Base-by-base conservation (phyloP, 768 basidiomycete species). In the Rubroboletus satanas region DNA sequence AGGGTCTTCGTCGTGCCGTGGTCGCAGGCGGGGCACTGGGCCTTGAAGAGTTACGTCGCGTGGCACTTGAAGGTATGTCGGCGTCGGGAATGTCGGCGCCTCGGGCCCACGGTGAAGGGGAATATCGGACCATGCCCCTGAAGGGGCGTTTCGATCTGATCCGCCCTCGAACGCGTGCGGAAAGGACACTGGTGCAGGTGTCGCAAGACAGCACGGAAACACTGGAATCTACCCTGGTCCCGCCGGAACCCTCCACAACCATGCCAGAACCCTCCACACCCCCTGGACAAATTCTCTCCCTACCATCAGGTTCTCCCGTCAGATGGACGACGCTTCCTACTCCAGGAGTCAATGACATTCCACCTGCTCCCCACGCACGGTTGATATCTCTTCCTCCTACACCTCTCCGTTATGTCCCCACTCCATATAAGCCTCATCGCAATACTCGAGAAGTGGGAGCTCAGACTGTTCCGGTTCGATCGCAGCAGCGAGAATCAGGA, bases 61-160 rank as follows among this genome's bases (percentile, higher is more conserved):
- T 49, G 14, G 70, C 71, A n/a, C 49, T 72, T 12, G 71, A 66
- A 38, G 71, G 69, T 39, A 71, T 67, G 60, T 60, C 45, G 36
- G 51, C 59, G 1, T 49, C 62, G 18, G 56, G 61, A 31, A 45
- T 59, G 4, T 38, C 51, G 17, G 23, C 36, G 29, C 44, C 52
- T 45, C 60, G 52, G 17, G 49, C 61, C 28, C 38, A 62, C 14
- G 79, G 79, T 7, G 82, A 88, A 65, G 92, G 90, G 33, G 80
- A 84, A 59, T 98, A 97, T 68, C 78, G 76, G 52, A 86, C 81
- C 48, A 71, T 98, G 73, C 95, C 95, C 15, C 75, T 97, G 21
- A 88, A 91, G 54, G 94, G 94, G 6, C 85, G 94, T 45, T 78
- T 95, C 52, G 93, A 96, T 66, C 76, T 98, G 62, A 88, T 97